These are phyloP conservation scores for Aspergillus indologenus DNA, from an alignment of 495 filamentous ascomycete species.

Conservation along the genomic window DNA sequence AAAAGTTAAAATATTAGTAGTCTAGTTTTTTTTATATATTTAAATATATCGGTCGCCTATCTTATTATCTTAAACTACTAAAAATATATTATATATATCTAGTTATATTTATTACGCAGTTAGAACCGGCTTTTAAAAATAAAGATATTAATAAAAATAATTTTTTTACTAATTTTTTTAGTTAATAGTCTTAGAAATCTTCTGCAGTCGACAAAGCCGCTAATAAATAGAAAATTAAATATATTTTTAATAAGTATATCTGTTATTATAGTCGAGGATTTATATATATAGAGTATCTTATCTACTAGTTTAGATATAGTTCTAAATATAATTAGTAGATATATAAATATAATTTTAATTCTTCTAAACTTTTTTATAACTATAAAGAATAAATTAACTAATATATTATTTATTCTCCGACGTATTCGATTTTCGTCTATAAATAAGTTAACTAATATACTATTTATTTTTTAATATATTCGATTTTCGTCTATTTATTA, in stretches of 20 bases:
- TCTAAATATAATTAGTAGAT: background rate
- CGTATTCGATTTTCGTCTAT: too few relatives aligned
- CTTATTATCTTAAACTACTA: too few relatives aligned
- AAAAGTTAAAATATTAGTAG: too few relatives aligned
- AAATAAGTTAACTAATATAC: too few relatives aligned
- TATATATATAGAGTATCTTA: constrained; percentile 1
- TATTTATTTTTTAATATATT: background rate
- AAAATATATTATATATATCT: too few relatives aligned
- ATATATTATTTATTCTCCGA: too few relatives aligned
- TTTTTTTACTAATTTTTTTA: background rate
- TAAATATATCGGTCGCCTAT: too few relatives aligned
- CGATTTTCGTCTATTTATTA: background rate
- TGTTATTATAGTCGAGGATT: background rate
- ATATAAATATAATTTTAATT: background rate
- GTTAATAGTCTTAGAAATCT: background rate
- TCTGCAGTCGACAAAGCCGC: background rate
- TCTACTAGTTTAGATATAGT: constrained; percentile 12
- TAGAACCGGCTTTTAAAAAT: too few relatives aligned
- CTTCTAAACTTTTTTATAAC: background rate
- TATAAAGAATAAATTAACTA: background rate
- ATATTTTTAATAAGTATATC: background rate
- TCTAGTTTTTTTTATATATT: too few relatives aligned
- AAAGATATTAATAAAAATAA: background rate
- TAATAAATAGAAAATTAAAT: background rate
- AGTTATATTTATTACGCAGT: too few relatives aligned